Evolutionary conservation across 1,284 basidiomycete genomes (phyloP), one percentile per base, ranked within the genome.

Genomic region (Malassezia sp.): DNA sequence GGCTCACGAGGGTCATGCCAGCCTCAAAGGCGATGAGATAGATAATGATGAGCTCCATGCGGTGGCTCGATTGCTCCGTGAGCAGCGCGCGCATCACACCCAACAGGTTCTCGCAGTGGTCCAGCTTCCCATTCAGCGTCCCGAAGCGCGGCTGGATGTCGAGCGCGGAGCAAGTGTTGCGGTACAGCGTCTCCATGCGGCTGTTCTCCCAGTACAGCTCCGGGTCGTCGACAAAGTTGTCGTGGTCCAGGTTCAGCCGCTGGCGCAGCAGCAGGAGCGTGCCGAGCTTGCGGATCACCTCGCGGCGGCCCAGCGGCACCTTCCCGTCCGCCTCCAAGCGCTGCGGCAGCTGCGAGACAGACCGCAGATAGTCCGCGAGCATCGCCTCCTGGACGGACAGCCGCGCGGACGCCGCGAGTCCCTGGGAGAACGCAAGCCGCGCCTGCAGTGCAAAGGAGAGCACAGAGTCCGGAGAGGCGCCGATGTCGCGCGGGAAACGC

Each of bases 191-290:
- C 33, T 64, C 62, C 52, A 67, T 52, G 27, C 49, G 50, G 7
- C 44, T 42, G 38, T 69, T 69, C 31, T 69, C 66, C 66, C 66
- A 69, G 43, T 66, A 67, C 18, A 64, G 54, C 31, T 69, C 65
- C 15, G 63, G 65, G 35, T 67, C 64, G 43, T 69, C 66, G 40
- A 67, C 53, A 32, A 67, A 65, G 45, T 63, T 67, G 42, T 66
- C 66, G 1, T 52, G 39, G 45, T 61, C 62, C 3, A 69, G 47
- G 33, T 66, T 67, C 24, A 61, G 54, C 3, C 52, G 53, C 37
- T 67, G 63, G 4, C 66, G 55, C 5, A 66, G 48, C 17, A 56
- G 48, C 7, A 69, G 54, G 18, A 69, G 47, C 1, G 61, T 63
- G n/a, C 66, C 66, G 24, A 61, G 59, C 48, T 66, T 61, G 37